Evolutionary conservation across 129 eudicot genomes (phyloP).

Genomic region (Arctium minus): DNA sequence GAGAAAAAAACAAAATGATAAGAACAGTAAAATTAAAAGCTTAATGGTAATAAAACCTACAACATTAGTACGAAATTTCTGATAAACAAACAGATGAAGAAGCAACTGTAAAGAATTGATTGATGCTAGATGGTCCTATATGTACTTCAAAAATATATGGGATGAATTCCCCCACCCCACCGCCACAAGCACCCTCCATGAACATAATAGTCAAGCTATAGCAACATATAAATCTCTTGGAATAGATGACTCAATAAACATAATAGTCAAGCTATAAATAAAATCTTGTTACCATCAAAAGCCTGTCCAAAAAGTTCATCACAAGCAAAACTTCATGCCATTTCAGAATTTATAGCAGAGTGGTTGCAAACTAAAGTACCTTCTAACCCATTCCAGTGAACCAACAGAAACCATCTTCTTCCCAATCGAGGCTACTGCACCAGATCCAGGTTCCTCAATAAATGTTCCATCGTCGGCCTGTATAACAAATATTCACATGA

Average conservation of each 20-base stretch:
- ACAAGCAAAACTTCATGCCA: background rate
- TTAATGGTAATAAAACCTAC: background rate
- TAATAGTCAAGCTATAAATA: background rate
- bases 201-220: no score
- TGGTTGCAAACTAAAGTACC: slow-evolving; percentile 41
- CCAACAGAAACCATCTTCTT: slow-evolving; percentile 80
- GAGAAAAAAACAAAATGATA: background rate
- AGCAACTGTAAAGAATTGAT: no score
- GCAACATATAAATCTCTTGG: no score
- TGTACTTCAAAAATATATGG: no score
- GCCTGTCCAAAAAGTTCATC: background rate
- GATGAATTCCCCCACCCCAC: no score
- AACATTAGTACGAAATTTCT: background rate
- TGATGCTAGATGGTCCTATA: no score
- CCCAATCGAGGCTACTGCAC: slow-evolving; percentile 86
- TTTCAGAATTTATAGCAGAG: background rate
- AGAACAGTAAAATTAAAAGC: background rate
- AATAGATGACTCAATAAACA: background rate
- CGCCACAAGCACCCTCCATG: no score
- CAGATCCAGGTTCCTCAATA: slow-evolving; percentile 97
- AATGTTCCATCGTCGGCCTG: slow-evolving; percentile 84
- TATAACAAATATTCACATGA: slow-evolving; percentile 11
- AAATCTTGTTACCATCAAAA: background rate
- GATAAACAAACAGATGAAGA: no score
- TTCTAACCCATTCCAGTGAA: slow-evolving; percentile 83